Percentiles rank a stretch among this genome's conserved stretches.
Conservation (phyloP, 2,329 filamentous ascomycete species). For the Neofusicoccum laricinum region DNA sequence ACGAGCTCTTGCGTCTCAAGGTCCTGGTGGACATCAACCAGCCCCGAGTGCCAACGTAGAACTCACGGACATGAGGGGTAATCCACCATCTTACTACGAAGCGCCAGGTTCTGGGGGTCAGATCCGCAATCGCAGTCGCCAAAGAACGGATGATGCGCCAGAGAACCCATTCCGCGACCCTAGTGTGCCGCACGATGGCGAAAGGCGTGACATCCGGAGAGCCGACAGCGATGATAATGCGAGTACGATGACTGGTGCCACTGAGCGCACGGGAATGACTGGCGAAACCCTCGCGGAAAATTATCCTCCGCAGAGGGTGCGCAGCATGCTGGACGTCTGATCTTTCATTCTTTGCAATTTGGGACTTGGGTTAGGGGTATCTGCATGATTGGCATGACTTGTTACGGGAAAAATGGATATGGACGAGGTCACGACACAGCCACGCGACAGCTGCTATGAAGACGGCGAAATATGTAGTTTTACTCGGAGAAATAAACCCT, state of each 20-base stretch:
- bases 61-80: constrained; percentile 33
- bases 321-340: constrained; percentile 44
- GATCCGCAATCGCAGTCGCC: neutral
- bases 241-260: constrained; percentile 22
- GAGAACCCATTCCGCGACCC: constrained; percentile 28
- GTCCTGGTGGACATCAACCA: constrained; percentile 28
- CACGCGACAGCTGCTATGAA: neutral
- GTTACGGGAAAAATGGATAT: neutral
- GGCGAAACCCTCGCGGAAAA: constrained; percentile 24
- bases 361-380: neutral
- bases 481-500: neutral
- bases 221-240: constrained; percentile 21
- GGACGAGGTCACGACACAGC: neutral
- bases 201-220: constrained; percentile 1
- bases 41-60: constrained; percentile 33
- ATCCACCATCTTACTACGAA: constrained; percentile 20
- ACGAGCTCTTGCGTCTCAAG: constrained; percentile 33
- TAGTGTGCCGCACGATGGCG: neutral
- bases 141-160: neutral
- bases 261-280: constrained; percentile 24
- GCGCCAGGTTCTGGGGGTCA: constrained; percentile 15
- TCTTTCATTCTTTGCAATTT: neutral
- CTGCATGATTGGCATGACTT: neutral
- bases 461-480: neutral
- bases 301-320: constrained; percentile 31